Evolutionary conservation across 352 stramenopile species (phyloP).

Genomic region (Phytopythium boreale): DNA sequence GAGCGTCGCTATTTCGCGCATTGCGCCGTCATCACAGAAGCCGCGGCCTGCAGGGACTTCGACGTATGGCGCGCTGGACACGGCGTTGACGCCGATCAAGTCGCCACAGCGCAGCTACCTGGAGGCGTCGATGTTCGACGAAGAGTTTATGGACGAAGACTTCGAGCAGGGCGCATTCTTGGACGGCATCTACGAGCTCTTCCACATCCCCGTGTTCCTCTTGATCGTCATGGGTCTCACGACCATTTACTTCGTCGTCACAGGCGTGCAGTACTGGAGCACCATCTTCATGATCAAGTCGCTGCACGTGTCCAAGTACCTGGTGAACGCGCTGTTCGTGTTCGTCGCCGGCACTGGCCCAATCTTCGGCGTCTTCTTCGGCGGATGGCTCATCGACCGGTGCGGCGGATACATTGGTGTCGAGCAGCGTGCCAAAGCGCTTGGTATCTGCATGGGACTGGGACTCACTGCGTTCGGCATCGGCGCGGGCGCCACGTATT

Average conservation of each 20-base stretch:
- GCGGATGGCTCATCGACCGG: conserved; percentile 74
- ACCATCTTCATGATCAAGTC: conserved; percentile 89
- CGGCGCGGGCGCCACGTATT: conserved; percentile 72
- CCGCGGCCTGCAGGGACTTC: conserved; percentile 15
- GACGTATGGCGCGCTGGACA: conserved; percentile 59
- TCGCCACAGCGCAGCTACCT: conserved; percentile 50
- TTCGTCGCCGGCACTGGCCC: conserved; percentile 76
- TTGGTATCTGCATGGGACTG: conserved; percentile 77
- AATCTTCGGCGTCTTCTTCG: conserved; percentile 81
- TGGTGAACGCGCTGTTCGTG: conserved; percentile 81
- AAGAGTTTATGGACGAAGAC: conserved; percentile 62
- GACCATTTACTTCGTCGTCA: conserved; percentile 86
- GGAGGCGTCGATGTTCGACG: conserved; percentile 65
- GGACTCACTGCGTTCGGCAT: conserved; percentile 65
- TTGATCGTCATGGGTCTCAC: conserved; percentile 75
- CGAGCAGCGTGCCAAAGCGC: conserved; percentile 65
- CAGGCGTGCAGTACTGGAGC: conserved; percentile 84
- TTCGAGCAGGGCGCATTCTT: conserved; percentile 70
- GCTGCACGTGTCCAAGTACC: conserved; percentile 75
- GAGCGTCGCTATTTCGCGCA: conserved; percentile 19
- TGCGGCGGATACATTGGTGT: conserved; percentile 78
- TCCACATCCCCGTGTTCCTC: conserved; percentile 72
- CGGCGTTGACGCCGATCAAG: conserved; percentile 28
- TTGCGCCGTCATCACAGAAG: conserved; percentile 18
- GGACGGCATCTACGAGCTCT: conserved; percentile 56